Base-by-base conservation (phyloP, 768 basidiomycete species). In the Pleurotus salmoneostramineus region DNA sequence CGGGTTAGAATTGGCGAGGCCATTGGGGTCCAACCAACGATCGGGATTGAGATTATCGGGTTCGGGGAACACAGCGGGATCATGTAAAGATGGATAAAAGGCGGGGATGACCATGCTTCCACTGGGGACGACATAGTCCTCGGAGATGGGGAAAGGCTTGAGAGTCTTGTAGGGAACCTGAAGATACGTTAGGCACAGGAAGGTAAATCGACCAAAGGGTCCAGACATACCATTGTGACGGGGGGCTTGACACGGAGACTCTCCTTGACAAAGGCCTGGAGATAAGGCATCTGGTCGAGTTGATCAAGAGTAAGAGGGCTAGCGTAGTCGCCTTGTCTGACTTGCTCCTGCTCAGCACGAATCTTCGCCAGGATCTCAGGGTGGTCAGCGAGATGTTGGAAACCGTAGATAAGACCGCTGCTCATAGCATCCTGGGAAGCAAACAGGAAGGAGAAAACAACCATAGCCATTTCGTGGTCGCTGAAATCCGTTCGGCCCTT, bases 381-480 rank as follows among this genome's bases (percentile, higher is more conserved):
- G 69, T 92, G 81, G 71, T 98, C 97, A 45, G 91, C 92, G 37
- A 97, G 80, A 71, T 95, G 93, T 74, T 99, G 97, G 85, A 98
- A 97, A 40, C 86, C 89, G 71, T 93, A 98, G 66, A 97, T 94
- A 65, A 98, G 76, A 50, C 95, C 95, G 60, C 91, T 94, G 69
- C 92, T 93, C 97, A 99, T 98, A 49, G 97, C 97, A 69, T 99
- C 97, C 77, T 97, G 93, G 27, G 87, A 90, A 2, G 93, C 97
- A 66, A 98, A 98, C 56, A 99, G 77, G 87, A 98, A 98, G 8
- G 92, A 94, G 68, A 99, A 88, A 42, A 99, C 74, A 66, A 97
- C 95, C 88, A 97, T 91, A 32, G 92, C 94, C 85, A 98, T 98
- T 74, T 99, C 96, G 63, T 82, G 80, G 70, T 98, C 90, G 63